Evolutionary conservation across 2,329 filamentous ascomycete genomes (phyloP).

Genomic region (Phyllosticta paracitricarpa): DNA sequence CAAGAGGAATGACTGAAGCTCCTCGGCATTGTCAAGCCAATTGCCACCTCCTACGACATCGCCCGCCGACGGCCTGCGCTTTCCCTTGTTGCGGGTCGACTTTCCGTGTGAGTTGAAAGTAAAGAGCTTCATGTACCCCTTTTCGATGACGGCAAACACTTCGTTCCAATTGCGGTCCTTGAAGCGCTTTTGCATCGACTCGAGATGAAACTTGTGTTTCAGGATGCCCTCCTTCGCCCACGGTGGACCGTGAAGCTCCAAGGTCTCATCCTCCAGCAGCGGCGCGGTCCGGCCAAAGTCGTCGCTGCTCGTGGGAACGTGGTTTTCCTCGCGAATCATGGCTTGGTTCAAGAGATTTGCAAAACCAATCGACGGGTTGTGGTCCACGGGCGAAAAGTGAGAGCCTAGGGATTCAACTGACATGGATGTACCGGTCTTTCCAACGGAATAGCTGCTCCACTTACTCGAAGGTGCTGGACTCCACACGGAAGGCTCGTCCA

Average conservation of each 20-base stretch:
- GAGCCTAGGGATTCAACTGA: constrained; percentile 86
- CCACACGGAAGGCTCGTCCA: constrained; percentile 89
- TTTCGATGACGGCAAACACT: constrained; percentile 92
- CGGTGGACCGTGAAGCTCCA: constrained; percentile 86
- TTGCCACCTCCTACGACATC: constrained; percentile 86
- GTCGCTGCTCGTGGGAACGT: constrained; percentile 43
- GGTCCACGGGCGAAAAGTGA: constrained; percentile 64
- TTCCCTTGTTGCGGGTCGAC: constrained; percentile 58
- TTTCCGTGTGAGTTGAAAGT: constrained; percentile 76
- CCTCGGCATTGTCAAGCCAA: constrained; percentile 95
- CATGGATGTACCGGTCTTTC: constrained; percentile 80
- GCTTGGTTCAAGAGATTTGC: constrained; percentile 93
- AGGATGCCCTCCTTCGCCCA: constrained; percentile 97
- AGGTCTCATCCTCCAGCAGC: constrained; percentile 80
- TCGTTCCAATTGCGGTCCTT: constrained; percentile 93
- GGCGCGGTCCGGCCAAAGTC: constrained; percentile 51
- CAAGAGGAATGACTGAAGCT: constrained; percentile 75
- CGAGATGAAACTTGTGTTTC: constrained; percentile 92
- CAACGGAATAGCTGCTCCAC: constrained; percentile 89
- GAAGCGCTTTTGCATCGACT: constrained; percentile 79
- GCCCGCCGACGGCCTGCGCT: constrained; percentile 43
- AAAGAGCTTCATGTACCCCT: constrained; percentile 88
- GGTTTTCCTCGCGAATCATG: constrained; percentile 81
- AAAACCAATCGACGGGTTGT: constrained; percentile 94
- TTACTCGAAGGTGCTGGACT: constrained; percentile 86